phyloP scores from a whole-genome alignment of 306 rosid species.

The Biancaea sappan region DNA sequence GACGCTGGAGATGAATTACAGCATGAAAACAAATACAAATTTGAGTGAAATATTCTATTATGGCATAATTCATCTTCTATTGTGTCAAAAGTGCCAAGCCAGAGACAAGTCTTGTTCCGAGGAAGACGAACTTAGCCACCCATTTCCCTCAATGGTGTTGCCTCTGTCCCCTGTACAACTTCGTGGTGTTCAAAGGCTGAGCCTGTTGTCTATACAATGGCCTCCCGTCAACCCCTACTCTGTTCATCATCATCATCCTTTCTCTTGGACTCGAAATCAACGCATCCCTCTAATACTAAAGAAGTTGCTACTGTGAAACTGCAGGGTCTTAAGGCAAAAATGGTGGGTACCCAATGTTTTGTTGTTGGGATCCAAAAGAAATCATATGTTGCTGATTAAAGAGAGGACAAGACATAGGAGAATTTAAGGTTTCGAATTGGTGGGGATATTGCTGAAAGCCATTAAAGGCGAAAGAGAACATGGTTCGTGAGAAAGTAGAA shows the following conservation, averaged over 20 bases:
- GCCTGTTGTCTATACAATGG: slow-evolving; percentile 54
- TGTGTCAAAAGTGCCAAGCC: slow-evolving; percentile 97
- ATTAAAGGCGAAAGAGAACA: slow-evolving; percentile 75
- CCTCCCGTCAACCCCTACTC: slow-evolving; percentile 52
- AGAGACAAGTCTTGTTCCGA: slow-evolving; percentile 81
- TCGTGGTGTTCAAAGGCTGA: slow-evolving; percentile 70
- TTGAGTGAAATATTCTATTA: too few relatives aligned
- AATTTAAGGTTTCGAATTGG: slow-evolving; percentile 42
- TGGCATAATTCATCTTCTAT: slow-evolving; percentile 98
- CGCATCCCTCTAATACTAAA: slow-evolving; percentile 77
- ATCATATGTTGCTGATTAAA: slow-evolving; percentile 51
- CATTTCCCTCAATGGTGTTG: slow-evolving; percentile 99
- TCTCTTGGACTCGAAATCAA: slow-evolving; percentile 74
- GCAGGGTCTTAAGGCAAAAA: slow-evolving; percentile 36
- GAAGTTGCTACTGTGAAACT: slow-evolving; percentile 48
- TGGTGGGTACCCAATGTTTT: slow-evolving; percentile 43
- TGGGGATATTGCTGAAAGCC: slow-evolving; percentile 53
- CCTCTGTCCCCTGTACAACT: slow-evolving; percentile 91
- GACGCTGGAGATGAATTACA: too few relatives aligned
- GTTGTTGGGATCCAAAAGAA: slow-evolving; percentile 54
- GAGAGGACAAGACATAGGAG: slow-evolving; percentile 41
- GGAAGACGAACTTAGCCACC: slow-evolving; percentile 98
- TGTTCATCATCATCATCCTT: slow-evolving; percentile 67
- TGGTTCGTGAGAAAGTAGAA: slow-evolving; percentile 48
- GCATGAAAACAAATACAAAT: too few relatives aligned